Evolutionary conservation across 1,284 basidiomycete genomes (phyloP).

Genomic region (Erythrobasidium hasegawianum): DNA sequence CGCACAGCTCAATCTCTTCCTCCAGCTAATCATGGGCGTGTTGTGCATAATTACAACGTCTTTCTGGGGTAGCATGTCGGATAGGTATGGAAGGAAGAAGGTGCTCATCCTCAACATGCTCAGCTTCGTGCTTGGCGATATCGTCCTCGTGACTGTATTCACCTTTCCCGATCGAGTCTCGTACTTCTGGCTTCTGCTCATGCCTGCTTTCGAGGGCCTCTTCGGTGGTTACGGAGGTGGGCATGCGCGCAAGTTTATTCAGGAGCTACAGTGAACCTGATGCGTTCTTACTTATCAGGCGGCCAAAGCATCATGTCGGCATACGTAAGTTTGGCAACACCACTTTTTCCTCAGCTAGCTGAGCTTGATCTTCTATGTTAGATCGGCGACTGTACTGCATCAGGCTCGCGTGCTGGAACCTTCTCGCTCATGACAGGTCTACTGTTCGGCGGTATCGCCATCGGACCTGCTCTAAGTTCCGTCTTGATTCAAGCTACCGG

Average conservation of each 20-base stretch:
- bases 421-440: slow-evolving; percentile 25
- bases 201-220: slow-evolving; percentile 12
- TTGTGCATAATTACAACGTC: slow-evolving; percentile 19
- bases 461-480: slow-evolving; percentile 24
- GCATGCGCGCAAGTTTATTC: slow-evolving; percentile 17
- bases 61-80: slow-evolving; percentile 23
- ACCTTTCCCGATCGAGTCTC: slow-evolving; percentile 8
- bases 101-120: slow-evolving; percentile 19
- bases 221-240: slow-evolving; percentile 24
- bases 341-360: background rate
- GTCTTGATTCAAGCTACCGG: slow-evolving; percentile 16
- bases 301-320: background rate
- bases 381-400: slow-evolving; percentile 30
- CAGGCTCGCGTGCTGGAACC: slow-evolving; percentile 27
- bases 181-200: slow-evolving; percentile 29
- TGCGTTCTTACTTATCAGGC: background rate
- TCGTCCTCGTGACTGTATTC: slow-evolving; percentile 19
- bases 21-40: slow-evolving; percentile 29
- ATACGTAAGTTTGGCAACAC: background rate
- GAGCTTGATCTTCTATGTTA: background rate
- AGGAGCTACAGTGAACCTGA: background rate
- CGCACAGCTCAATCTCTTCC: slow-evolving; percentile 7
- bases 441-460: slow-evolving; percentile 24
- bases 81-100: slow-evolving; percentile 23
- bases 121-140: slow-evolving; percentile 20